Percentiles rank a stretch among this genome's conserved stretches.
Conservation (phyloP, 2,329 filamentous ascomycete species). For the Sclerotinia trifoliorum region DNA sequence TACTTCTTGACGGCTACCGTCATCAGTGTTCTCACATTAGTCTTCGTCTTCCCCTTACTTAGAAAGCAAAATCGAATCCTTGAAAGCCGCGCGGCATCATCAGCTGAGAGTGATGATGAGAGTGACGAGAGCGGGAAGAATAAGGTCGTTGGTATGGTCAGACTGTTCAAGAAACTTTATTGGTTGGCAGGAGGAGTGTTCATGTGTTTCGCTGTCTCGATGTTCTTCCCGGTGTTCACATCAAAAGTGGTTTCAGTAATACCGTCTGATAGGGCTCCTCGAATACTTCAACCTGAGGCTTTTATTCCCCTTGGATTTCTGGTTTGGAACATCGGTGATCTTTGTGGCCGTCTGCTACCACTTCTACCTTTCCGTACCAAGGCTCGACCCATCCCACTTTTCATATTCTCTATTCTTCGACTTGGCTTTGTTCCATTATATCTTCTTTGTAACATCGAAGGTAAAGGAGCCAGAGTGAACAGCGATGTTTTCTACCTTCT, state of each 20-base stretch:
- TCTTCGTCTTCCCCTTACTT: slow-evolving; percentile 73
- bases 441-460: slow-evolving; percentile 82
- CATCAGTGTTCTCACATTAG: slow-evolving; percentile 67
- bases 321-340: slow-evolving; percentile 89
- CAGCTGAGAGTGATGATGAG: slow-evolving; percentile 52
- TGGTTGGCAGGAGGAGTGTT: slow-evolving; percentile 78
- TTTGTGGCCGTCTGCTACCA: slow-evolving; percentile 71
- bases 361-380: slow-evolving; percentile 56
- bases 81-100: slow-evolving; percentile 52
- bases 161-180: slow-evolving; percentile 72
- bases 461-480: slow-evolving; percentile 66
- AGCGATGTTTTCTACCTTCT: slow-evolving; percentile 89
- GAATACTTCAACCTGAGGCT: slow-evolving; percentile 66
- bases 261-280: slow-evolving; percentile 45
- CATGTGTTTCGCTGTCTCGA: slow-evolving; percentile 77
- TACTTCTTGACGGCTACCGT: slow-evolving; percentile 88
- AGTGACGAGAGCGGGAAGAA: slow-evolving; percentile 48
- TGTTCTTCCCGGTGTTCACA: slow-evolving; percentile 96
- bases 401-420: slow-evolving; percentile 64
- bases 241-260: slow-evolving; percentile 57
- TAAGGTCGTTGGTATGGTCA: slow-evolving; percentile 57
- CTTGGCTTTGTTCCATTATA: slow-evolving; percentile 79
- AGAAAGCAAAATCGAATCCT: slow-evolving; percentile 56
- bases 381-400: slow-evolving; percentile 63
- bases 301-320: slow-evolving; percentile 92